A percentile compares a stretch with the other conserved stretches of the same genome.
These are phyloP conservation scores for Hamamelis virginiana DNA, from an alignment of 164 flowering plant genomes.

Conservation along the genomic window DNA sequence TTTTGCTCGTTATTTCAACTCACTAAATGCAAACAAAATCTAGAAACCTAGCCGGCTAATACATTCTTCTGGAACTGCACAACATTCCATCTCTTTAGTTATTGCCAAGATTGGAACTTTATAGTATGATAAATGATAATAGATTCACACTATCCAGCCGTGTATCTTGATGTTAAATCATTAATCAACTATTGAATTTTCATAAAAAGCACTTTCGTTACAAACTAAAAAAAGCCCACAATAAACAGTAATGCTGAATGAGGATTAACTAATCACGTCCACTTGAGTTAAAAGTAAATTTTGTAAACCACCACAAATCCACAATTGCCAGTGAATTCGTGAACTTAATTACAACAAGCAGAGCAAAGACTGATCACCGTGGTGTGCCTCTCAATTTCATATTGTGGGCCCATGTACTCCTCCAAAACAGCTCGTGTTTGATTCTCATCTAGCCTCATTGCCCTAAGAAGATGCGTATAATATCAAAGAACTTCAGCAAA, in stretches of 20 bases:
- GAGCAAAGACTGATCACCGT: conserved; percentile 39
- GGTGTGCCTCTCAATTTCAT: conserved; percentile 71
- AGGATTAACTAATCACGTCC: too few relatives aligned
- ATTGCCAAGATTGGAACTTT: neutral
- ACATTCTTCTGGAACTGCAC: neutral
- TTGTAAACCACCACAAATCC: neutral
- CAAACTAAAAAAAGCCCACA: too few relatives aligned
- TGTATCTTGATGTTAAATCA: too few relatives aligned
- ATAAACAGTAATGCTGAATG: too few relatives aligned
- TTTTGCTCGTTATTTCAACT: neutral
- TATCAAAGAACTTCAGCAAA: conserved; percentile 6
- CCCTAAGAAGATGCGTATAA: conserved; percentile 42
- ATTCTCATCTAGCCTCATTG: conserved; percentile 53
- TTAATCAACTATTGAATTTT: too few relatives aligned
- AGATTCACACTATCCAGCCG: too few relatives aligned
- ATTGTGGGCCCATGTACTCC: conserved; percentile 67
- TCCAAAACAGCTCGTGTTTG: conserved; percentile 53
- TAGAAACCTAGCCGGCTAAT: neutral
- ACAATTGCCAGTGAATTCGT: too few relatives aligned
- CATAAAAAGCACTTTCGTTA: too few relatives aligned
- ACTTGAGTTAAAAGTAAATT: neutral
- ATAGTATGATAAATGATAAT: too few relatives aligned
- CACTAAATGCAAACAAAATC: neutral
- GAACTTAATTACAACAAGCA: neutral
- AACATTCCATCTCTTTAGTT: neutral